Conservation (phyloP, 805 yeast genomes). For the Teunomyces barrocoloradensis region DNA sequence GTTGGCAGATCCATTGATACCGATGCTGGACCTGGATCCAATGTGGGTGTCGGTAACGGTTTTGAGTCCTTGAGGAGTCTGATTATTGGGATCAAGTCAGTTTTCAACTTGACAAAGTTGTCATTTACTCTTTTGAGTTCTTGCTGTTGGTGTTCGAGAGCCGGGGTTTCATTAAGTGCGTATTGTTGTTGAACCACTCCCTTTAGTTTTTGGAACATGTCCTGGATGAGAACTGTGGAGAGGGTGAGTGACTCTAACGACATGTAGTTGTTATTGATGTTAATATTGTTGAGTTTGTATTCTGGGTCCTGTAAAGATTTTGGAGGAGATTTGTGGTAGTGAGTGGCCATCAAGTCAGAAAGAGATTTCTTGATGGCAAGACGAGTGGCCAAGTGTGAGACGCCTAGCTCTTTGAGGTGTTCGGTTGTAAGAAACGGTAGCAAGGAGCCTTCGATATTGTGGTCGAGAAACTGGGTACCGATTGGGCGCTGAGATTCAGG, state of each 20-base stretch:
- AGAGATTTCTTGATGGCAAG: slow-evolving; percentile 59
- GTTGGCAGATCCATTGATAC: slow-evolving; percentile 28
- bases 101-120: slow-evolving; percentile 53
- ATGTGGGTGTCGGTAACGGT: slow-evolving; percentile 66
- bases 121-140: slow-evolving; percentile 48
- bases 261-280: slow-evolving; percentile 36
- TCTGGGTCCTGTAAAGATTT: slow-evolving; percentile 24
- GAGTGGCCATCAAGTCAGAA: slow-evolving; percentile 46
- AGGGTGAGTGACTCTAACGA: slow-evolving; percentile 36
- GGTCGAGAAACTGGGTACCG: slow-evolving; percentile 41
- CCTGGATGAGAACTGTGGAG: slow-evolving; percentile 35
- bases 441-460: slow-evolving; percentile 71
- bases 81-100: slow-evolving; percentile 64
- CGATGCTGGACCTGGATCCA: slow-evolving; percentile 36
- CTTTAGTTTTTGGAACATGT: slow-evolving; percentile 28
- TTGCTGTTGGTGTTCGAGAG: slow-evolving; percentile 16
- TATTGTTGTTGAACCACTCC: slow-evolving; percentile 15
- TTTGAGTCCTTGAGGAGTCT: slow-evolving; percentile 61
- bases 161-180: slow-evolving; percentile 11
- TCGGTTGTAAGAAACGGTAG: slow-evolving; percentile 65
- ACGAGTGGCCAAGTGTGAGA: slow-evolving; percentile 51
- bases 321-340: slow-evolving; percentile 26
- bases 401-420: slow-evolving; percentile 74
- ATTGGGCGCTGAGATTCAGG: slow-evolving; percentile 20
- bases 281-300: slow-evolving; percentile 27